Evolutionary conservation across 371 early-diverging fungal species (phyloP), one percentile per base, ranked within the genome.

Genomic region (Nematocida ironsii): DNA sequence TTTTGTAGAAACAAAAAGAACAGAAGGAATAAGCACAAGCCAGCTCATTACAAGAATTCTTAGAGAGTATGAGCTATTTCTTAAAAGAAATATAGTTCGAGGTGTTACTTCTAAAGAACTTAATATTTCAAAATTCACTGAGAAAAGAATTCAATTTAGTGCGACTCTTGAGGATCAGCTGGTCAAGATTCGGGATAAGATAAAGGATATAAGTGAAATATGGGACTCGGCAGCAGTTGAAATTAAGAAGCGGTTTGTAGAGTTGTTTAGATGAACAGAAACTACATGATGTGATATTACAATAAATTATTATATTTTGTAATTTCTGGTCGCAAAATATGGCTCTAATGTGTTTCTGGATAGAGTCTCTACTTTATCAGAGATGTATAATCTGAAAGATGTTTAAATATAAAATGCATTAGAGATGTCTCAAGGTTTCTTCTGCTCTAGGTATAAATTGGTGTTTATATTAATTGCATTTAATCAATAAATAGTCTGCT

Each of bases 31-130:
- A 0, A 93, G 93, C 45, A 96, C 97, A 0, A 93, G 92, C 0
- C 94, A 94, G 72, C 86, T 96, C 55, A 95, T 96, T 82, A 94
- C 95, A 3, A 91, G 94, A 25, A 94, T 96, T 62, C 93, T 96
- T 13, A 89, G 91, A 72, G 94, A 96, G 84, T 95, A 96, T 84
- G 94, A 95, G 86, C 88, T 90, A 74, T 95, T 93, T 87, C 86
- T 96, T 39, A 87, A 92, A 67, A 90, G 97, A 68, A 95, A 95
- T 83, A 87, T 96, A 47, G 92, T 92, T 84, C 89, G 95, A 62
- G 97, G 97, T 3, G 90, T 93, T 20, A 90, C 91, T 55, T 90
- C 92, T 44, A 92, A 93, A 86, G 96, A 96, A 7, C 89, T 96
- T 55, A 93, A 93, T 83, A 52, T 82, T 13, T 85, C 81, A 5